Evolutionary conservation across 495 filamentous ascomycete genomes (phyloP), one percentile per base, ranked within the genome.

Genomic region (Penicillium robsamsonii): DNA sequence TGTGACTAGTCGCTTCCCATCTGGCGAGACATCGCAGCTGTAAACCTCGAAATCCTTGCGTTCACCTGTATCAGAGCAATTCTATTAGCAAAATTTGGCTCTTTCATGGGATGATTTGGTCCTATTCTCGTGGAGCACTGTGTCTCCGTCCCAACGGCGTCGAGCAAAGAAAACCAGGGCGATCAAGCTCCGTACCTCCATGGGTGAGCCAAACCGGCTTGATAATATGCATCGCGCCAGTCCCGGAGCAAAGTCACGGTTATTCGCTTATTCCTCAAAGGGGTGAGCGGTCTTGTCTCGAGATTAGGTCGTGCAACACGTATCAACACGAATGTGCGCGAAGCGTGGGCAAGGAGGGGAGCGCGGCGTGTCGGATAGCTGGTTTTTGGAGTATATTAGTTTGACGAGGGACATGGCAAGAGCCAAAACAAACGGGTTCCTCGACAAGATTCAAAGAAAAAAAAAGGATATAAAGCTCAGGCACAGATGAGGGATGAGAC

Each of bases 31-130:
- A 78, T 97, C 90, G 72, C 93, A 96, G 67, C 90, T 95, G 75
- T 96, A 99, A 57, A 96, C 91, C 73, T 97, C 95, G 71, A 94
- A 94, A 65, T 96, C 91, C 64, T 96, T 96, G 70, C 93, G 89
- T 76, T 97, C 93, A 62, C 91, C 92, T 90, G 66, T 56, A 55
- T 35, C 35, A 47, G 25, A 54, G 44, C 9, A 46, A 20, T 18
- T 43, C 42, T 27, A 17, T 59, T 53, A 53, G 55, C 46, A 40
- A 40, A 31, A 51, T 9, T 9, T 20, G 3, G n/a, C 2, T 10
- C 6, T 15, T 38, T 9, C 30, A 25, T 46, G 1, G 17, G 20
- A 37, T 46, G 22, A 2, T 15, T 35, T 12, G 22, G 10, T 17
- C 20, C 50, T 17, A 8, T 8, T 30, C n/a, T 25, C 22, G 2